phyloP scores from a whole-genome alignment of 2,329 filamentous ascomycete genomes.

The Fusarium avenaceum region DNA sequence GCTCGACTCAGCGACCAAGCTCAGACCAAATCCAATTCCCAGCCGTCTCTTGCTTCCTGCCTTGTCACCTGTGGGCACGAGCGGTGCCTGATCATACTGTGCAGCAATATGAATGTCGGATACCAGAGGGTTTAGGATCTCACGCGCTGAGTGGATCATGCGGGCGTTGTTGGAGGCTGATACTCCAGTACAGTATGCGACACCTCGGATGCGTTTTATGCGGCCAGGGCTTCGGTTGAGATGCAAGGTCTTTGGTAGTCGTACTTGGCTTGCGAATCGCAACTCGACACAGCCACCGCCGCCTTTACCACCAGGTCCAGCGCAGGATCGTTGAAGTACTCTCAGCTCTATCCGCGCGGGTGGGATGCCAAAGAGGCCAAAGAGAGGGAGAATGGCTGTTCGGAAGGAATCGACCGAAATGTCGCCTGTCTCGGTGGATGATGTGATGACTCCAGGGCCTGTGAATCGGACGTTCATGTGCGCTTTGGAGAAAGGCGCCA shows the following conservation, averaged over 20 bases:
- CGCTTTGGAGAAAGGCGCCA: conserved; percentile 93
- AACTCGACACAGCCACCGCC: conserved; percentile 95
- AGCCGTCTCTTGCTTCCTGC: conserved; percentile 71
- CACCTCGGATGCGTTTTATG: conserved; percentile 89
- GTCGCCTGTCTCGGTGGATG: conserved; percentile 85
- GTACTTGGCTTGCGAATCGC: conserved; percentile 91
- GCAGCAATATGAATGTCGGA: conserved; percentile 92
- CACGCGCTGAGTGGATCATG: conserved; percentile 92
- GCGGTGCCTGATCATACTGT: conserved; percentile 77
- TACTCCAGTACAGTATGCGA: conserved; percentile 93
- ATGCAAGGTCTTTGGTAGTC: conserved; percentile 94
- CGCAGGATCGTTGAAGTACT: conserved; percentile 83
- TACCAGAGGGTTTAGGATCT: conserved; percentile 86
- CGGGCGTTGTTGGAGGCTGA: conserved; percentile 92
- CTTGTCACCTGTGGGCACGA: conserved; percentile 68
- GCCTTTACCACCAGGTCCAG: conserved; percentile 79
- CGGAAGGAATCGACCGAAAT: conserved; percentile 93
- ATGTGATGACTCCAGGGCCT: conserved; percentile 93
- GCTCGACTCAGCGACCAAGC: conserved; percentile 91
- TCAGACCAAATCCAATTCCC: conserved; percentile 92
- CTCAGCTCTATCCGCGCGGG: conserved; percentile 85
- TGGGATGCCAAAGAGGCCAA: conserved; percentile 88
- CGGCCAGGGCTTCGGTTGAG: conserved; percentile 83
- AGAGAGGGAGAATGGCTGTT: conserved; percentile 91
- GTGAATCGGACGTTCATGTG: conserved; percentile 91